Base-by-base conservation (phyloP, 2,329 filamentous ascomycete genomes). In the Talaromyces sp. region DNA sequence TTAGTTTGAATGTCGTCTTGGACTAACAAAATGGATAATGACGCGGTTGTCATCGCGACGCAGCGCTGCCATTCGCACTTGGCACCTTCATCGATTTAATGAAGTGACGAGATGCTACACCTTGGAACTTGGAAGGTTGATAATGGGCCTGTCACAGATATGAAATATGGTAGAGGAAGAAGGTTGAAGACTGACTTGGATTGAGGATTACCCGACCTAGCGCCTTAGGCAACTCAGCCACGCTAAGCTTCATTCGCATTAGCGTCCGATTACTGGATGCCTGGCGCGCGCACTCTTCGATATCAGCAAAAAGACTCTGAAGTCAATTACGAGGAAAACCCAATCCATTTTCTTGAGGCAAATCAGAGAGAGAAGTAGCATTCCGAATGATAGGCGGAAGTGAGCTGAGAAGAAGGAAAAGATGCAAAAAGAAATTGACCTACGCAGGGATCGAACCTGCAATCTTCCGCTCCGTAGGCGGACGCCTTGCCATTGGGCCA, bases 21-120 rank as follows among this genome's bases (percentile, higher is more conserved):
- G 50, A 62, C 85, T 75, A 80, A 94, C 91, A 80, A 96, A 93
- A 78, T 96, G 92, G 67, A 96, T 80, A 73, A 96, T 89, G 73
- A 92, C 82, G 71, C 90, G 85, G 72, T 84, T 81, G 73, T 91
- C 86, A 73, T 85, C 86, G 72, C 85, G 71, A 59, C 68, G 64
- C 35, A 71, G 72, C 65, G 60, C 56, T 59, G 58, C 58, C 63
- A 62, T 66, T 54, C 61, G 43, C 58, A 50, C 50, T 33, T 56
- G 41, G 10, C 37, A 35, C 41, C 39, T 47, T 63, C 61, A 64
- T 59, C 25, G 22, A 33, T 58, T 49, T 58, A 19, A 8, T 11
- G 22, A 19, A 13, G 17, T 58, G 37, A 52, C 11, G 2, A 27
- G 22, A 5, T 43, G 19, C 33, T 39, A 27, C 22, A 15, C n/a